phyloP scores from a whole-genome alignment of 148 eudicot genomes.

The Hydrangea macrophylla region DNA sequence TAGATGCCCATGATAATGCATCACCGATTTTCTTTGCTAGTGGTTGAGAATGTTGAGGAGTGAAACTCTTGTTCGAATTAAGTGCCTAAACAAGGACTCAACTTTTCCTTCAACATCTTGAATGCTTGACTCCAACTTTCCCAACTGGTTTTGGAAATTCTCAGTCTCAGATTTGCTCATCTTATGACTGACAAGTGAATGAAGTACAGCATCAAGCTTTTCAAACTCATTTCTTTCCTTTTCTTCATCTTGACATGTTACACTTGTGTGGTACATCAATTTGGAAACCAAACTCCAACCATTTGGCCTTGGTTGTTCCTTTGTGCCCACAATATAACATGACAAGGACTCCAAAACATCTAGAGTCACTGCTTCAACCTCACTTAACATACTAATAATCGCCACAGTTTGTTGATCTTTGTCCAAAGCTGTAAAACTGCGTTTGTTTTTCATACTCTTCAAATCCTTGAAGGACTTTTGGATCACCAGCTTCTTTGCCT shows the following conservation, averaged over 20 bases:
- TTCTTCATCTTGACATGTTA: not conserved
- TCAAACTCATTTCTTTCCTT: not conserved
- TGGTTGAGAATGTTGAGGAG: conserved; percentile 27
- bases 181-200: not conserved
- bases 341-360: conserved; percentile 17
- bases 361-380: conserved; percentile 21
- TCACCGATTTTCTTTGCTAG: conserved; percentile 9
- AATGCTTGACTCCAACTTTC: conserved; percentile 24
- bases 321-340: conserved; percentile 6
- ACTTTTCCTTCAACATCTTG: conserved; percentile 29
- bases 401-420: too few species aligned
- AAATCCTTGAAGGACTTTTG: too few species aligned
- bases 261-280: conserved; percentile 20
- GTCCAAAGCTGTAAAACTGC: too few species aligned
- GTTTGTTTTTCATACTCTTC: too few species aligned
- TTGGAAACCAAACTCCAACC: conserved; percentile 27
- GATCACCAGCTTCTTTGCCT: too few species aligned
- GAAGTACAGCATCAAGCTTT: conserved; percentile 1
- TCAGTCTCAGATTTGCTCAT: not conserved
- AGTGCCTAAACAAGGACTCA: conserved; percentile 25
- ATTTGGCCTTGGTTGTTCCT: conserved; percentile 9
- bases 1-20: too few species aligned
- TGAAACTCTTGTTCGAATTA: conserved; percentile 34
- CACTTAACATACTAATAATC: conserved; percentile 11
- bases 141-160: not conserved